Conservation (phyloP, 306 rosid species). For the Castanospermum australe region DNA sequence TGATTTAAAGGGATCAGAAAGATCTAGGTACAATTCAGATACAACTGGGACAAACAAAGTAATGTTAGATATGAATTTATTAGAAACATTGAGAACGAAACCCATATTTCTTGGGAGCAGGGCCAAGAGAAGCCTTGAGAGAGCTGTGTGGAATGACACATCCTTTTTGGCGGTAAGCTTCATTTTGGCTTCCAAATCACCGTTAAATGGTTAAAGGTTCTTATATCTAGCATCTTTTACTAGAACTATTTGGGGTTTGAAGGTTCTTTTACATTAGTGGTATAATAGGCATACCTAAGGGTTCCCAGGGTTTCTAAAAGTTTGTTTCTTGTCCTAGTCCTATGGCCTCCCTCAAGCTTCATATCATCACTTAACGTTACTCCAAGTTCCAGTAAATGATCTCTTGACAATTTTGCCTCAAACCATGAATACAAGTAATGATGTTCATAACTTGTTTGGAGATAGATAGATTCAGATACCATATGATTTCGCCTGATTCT, state of each 20-base stretch:
- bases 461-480: background rate
- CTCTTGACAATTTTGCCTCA: background rate
- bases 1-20: slow-evolving; percentile 96
- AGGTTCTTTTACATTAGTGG: background rate
- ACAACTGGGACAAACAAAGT: slow-evolving; percentile 83
- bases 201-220: slow-evolving; percentile 3
- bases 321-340: no score
- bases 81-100: slow-evolving; percentile 81
- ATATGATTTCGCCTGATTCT: background rate
- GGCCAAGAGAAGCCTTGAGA: slow-evolving; percentile 89
- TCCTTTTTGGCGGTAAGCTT: slow-evolving; percentile 79
- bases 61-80: slow-evolving; percentile 86
- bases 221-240: background rate
- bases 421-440: background rate
- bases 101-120: slow-evolving; percentile 97
- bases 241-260: background rate
- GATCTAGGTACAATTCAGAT: slow-evolving; percentile 90
- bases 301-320: background rate
- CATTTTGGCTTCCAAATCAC: background rate
- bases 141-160: slow-evolving; percentile 98
- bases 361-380: background rate
- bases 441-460: background rate
- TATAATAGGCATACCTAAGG: background rate
- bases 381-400: background rate
- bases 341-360: background rate